Base-by-base conservation (phyloP, 345 rosid genomes). In the Boechera stricta region DNA sequence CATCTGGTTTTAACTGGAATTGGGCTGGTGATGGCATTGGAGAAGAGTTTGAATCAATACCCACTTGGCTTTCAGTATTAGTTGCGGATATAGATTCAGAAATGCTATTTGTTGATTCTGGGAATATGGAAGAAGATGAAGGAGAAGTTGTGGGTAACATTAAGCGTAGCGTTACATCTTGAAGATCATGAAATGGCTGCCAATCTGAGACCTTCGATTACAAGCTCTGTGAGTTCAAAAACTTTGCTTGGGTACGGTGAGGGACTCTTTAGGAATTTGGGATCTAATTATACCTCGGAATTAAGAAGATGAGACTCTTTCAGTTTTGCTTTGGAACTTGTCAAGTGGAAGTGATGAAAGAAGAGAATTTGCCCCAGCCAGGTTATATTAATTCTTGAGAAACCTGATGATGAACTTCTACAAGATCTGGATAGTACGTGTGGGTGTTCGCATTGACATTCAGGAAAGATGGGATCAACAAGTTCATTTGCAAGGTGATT, bases 381-480 rank as follows among this genome's bases (percentile, higher is more conserved):
- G 7, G 15, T 52, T 52, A 4, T 52, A 3, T 51, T 18, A 28
- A 6, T 52, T 52, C 1, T 10, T 52, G 56, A 52, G 56, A 52
- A 52, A 24, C 15, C 15, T 5, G 60, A 5, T 8, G 18, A 29
- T 13, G 10, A 29, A 31, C 11, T 32, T 32, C 24, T 29, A 12
- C 18, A 29, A 38, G 10, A 38, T 55, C n/a, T 29, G 16, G 38
- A 29, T 15, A 31, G 11, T 13, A 56, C 31, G 7, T n/a, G 82
- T 65, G 83, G 28, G 33, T 87, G 81, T 71, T 83, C 63, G 88
- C 86, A 0, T 68, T 86, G 45, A 64, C 77, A 9, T 67, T 89
- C 59, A 81, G 78, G 64, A 83, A 59, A 58, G 86, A 81, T 1
- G 86, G 89, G 24, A 81, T 87, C 69, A 91, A 86, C 69, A 84